These are phyloP conservation scores for Pichia sp. DNA, from an alignment of 1,139 yeast genomes.

Conservation along the genomic window DNA sequence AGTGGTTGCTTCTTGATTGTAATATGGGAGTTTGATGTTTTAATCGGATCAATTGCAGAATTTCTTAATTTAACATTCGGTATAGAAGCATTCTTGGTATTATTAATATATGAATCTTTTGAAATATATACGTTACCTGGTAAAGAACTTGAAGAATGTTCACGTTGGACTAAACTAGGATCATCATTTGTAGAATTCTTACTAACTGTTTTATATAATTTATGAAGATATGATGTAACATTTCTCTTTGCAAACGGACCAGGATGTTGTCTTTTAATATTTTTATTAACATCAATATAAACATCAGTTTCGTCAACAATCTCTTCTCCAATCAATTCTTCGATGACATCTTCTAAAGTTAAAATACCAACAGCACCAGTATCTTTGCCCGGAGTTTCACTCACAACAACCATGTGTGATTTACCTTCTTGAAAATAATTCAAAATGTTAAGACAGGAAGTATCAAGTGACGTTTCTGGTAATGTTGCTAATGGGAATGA, in stretches of 20 bases:
- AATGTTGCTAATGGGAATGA: constrained; percentile 92
- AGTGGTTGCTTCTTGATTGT: constrained; percentile 53
- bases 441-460: constrained; percentile 87
- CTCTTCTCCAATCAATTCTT: constrained; percentile 95
- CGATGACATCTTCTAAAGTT: constrained; percentile 93
- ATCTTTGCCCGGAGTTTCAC: constrained; percentile 81
- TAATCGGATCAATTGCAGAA: constrained; percentile 76
- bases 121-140: constrained; percentile 4
- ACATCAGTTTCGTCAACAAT: constrained; percentile 97
- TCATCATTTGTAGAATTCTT: constrained; percentile 3
- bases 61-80: constrained; percentile 49
- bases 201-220: constrained; percentile 29
- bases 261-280: constrained; percentile 75
- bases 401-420: constrained; percentile 93
- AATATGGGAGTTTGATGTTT: constrained; percentile 63
- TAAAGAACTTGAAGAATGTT: not conserved
- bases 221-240: constrained; percentile 61
- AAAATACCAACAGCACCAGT: constrained; percentile 86
- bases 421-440: constrained; percentile 97
- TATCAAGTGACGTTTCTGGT: constrained; percentile 88
- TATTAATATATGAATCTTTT: constrained; percentile 10
- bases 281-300: constrained; percentile 81
- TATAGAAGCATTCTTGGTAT: constrained; percentile 10
- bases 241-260: constrained; percentile 78
- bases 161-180: not conserved